Evolutionary conservation across 495 filamentous ascomycete genomes (phyloP), one percentile per base, ranked within the genome.

Genomic region (Penicillium tannophilum): DNA sequence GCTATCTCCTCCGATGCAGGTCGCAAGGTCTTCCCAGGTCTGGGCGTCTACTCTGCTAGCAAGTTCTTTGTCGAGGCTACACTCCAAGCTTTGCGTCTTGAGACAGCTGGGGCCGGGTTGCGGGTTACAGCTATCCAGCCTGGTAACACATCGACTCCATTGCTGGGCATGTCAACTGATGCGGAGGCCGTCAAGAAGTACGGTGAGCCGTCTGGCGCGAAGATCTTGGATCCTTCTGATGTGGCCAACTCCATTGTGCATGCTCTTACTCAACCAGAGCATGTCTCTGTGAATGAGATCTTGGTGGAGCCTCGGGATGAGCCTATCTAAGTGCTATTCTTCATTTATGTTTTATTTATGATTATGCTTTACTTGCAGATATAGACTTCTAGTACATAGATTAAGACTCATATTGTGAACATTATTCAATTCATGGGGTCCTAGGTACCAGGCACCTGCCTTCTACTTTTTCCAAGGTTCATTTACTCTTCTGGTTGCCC

Each of bases 21-120:
- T 2, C 79, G 87, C 30, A 88, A 88, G 68, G 86, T 88, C 55
- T 88, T 90, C 77, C 86, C 87, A 0, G 87, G 87, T 6, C 74
- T 88, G 33, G 87, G 87, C 54, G 86, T 90, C n/a, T 90, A 90
- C 76, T 85, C 82, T 8, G 87, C 85, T 26, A 83, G 79, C 65
- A 90, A 90, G 65, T 88, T 90, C 79, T 90, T 90, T 72, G 86
- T 89, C 43, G 86, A 90, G 66, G 87, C 86, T 0, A 86, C 86
- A 4, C 75, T 90, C 10, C 86, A 90, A 71, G 77, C 78, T 30
- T 68, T 90, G 46, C 84, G 86, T 45, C 70, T 88, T 16, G 87
- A 90, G 76, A 89, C 85, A 0, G 87, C 84, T 1, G 86, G 87
- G 1, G 76, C 77, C 4, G 87, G 87, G 6, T 63, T 90, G 52